Percentiles rank a stretch among this genome's conserved stretches.
These are phyloP conservation scores for Allium sativum DNA, from an alignment of 106 monocot genomes.

Conservation along the genomic window DNA sequence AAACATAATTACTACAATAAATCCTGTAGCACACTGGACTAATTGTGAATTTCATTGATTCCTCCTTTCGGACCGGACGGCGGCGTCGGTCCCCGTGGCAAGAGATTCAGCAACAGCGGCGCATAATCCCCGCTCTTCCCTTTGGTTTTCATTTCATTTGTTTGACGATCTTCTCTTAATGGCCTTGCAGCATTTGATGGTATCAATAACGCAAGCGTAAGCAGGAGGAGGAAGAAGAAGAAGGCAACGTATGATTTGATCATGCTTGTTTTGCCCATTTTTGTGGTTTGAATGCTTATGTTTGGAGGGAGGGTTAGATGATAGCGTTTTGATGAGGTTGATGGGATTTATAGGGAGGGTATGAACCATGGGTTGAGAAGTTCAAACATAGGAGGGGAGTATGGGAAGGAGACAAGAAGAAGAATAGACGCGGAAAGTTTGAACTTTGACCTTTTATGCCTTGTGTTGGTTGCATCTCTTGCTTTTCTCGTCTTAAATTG, in stretches of 20 bases:
- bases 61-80: conserved; percentile 10
- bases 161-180: neutral
- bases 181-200: conserved; percentile 7
- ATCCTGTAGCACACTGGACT: neutral
- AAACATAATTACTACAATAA: no score
- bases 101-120: conserved; percentile 14
- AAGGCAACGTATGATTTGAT: neutral
- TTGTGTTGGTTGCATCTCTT: neutral
- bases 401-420: neutral
- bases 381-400: conserved; percentile 2
- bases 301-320: no score
- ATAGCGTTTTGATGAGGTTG: neutral
- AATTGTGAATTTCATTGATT: conserved; percentile 6
- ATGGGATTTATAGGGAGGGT: neutral
- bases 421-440: conserved; percentile 6
- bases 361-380: conserved; percentile 1
- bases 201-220: neutral
- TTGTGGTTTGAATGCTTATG: no score
- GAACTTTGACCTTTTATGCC: neutral
- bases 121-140: neutral
- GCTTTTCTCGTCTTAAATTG: no score
- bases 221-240: neutral
- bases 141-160: neutral
- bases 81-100: conserved; percentile 2
- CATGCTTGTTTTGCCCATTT: no score